Evolutionary conservation across 495 filamentous ascomycete species (phyloP).

Genomic region (Penicillium atrosanguineum): DNA sequence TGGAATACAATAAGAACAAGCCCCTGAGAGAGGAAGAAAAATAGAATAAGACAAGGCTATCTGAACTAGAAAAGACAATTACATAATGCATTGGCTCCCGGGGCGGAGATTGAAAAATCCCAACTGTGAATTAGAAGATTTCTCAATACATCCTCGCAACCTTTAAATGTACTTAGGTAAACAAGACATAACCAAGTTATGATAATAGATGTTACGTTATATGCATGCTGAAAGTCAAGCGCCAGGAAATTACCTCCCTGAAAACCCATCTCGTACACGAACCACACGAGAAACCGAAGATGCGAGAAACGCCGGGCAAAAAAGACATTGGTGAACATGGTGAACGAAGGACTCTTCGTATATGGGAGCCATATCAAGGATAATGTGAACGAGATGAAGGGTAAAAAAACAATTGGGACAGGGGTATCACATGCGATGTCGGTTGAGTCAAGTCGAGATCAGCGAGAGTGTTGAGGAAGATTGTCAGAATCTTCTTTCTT

Average conservation of each 20-base stretch:
- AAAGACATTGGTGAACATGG: neutral
- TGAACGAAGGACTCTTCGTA: neutral
- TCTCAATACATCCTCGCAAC: too few relatives aligned
- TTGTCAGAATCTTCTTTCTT: neutral
- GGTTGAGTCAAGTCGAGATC: constrained; percentile 24
- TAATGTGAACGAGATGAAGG: neutral
- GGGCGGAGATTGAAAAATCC: too few relatives aligned
- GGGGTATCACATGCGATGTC: constrained; percentile 37
- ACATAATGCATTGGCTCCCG: too few relatives aligned
- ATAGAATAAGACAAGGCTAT: too few relatives aligned
- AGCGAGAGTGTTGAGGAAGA: constrained; percentile 14
- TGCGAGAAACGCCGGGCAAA: neutral
- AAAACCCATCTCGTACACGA: constrained; percentile 2
- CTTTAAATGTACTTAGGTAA: neutral
- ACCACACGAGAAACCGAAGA: neutral
- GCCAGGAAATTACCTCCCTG: neutral
- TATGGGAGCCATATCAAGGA: neutral
- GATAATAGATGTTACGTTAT: neutral
- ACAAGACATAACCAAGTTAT: neutral
- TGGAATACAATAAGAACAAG: too few relatives aligned
- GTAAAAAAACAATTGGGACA: neutral
- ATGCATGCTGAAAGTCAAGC: neutral
- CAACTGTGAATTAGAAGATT: too few relatives aligned
- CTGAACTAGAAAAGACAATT: too few relatives aligned
- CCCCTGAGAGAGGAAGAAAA: too few relatives aligned